phyloP scores from a whole-genome alignment of 2,329 filamentous ascomycete genomes.

The Trichoderma atrobrunneum region DNA sequence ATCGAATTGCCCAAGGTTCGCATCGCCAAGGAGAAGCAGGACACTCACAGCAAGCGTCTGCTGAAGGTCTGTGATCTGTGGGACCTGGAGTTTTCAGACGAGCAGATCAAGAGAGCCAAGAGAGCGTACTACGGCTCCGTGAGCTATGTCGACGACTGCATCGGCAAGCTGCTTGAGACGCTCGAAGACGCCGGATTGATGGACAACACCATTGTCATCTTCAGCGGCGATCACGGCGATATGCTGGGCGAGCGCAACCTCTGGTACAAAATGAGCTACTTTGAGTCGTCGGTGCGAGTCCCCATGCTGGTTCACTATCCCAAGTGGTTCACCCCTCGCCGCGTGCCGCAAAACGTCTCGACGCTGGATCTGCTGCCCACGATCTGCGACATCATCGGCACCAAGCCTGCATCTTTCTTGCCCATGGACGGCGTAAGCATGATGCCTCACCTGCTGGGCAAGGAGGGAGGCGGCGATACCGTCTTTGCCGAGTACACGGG shows the following conservation, averaged over 20 bases:
- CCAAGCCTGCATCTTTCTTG: slow-evolving; percentile 64
- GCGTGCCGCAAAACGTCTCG: slow-evolving; percentile 79
- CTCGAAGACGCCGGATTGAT: slow-evolving; percentile 76
- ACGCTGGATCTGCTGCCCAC: slow-evolving; percentile 89
- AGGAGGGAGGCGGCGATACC: slow-evolving; percentile 72
- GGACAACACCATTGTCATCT: slow-evolving; percentile 86
- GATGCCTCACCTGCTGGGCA: slow-evolving; percentile 68
- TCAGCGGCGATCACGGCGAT: slow-evolving; percentile 91
- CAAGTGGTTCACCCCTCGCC: slow-evolving; percentile 69
- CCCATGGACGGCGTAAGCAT: slow-evolving; percentile 84
- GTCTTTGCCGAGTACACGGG: slow-evolving; percentile 96
- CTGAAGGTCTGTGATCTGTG: slow-evolving; percentile 84
- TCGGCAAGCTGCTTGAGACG: slow-evolving; percentile 75
- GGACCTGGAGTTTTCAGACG: slow-evolving; percentile 77
- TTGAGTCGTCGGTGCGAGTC: slow-evolving; percentile 85
- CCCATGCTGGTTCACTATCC: slow-evolving; percentile 84
- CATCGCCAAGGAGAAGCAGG: slow-evolving; percentile 77
- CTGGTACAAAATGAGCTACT: slow-evolving; percentile 99
- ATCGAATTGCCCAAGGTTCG: slow-evolving; percentile 77
- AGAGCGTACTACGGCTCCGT: slow-evolving; percentile 91
- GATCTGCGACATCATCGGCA: slow-evolving; percentile 77
- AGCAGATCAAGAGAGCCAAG: slow-evolving; percentile 80
- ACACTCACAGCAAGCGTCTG: slow-evolving; percentile 82
- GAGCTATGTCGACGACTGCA: slow-evolving; percentile 90
- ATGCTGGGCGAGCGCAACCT: slow-evolving; percentile 91